phyloP scores from a whole-genome alignment of 805 yeast genomes.

The Metschnikowia lochheadii region DNA sequence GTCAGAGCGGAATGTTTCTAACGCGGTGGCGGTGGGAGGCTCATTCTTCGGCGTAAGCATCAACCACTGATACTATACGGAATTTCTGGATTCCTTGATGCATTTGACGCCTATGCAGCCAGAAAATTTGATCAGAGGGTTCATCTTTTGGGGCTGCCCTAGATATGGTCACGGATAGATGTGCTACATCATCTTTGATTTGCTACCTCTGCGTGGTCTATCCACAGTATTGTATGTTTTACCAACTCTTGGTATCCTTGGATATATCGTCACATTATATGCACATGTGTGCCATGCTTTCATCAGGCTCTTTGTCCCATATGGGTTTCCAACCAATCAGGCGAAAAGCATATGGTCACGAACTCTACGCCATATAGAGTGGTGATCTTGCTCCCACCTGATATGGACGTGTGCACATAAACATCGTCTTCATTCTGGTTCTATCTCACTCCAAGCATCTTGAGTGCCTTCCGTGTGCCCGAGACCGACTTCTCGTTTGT shows the following conservation, averaged over 20 bases:
- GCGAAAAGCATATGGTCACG: conserved; percentile 76
- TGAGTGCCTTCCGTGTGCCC: conserved; percentile 59
- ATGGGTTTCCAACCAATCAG: conserved; percentile 69
- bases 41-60: conserved; percentile 64
- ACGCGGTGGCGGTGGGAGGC: conserved; percentile 58
- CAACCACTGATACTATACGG: conserved; percentile 77
- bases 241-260: conserved; percentile 81
- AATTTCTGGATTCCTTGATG: conserved; percentile 87
- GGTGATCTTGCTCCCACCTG: conserved; percentile 24
- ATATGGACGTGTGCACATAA: conserved; percentile 45
- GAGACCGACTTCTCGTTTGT: too few relatives aligned
- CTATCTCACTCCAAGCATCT: conserved; percentile 47
- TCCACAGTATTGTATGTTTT: conserved; percentile 62
- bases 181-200: conserved; percentile 91
- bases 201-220: conserved; percentile 79
- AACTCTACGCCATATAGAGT: conserved; percentile 72
- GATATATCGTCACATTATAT: conserved; percentile 93
- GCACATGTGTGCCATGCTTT: conserved; percentile 95
- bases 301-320: conserved; percentile 76
- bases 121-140: conserved; percentile 77
- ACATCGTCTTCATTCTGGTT: conserved; percentile 54
- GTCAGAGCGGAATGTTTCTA: conserved; percentile 52
- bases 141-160: conserved; percentile 93
- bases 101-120: conserved; percentile 95
- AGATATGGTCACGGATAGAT: conserved; percentile 98